Evolutionary conservation across 345 rosid species (phyloP), one percentile per base, ranked within the genome.

Genomic region (Corchorus olitorius): DNA sequence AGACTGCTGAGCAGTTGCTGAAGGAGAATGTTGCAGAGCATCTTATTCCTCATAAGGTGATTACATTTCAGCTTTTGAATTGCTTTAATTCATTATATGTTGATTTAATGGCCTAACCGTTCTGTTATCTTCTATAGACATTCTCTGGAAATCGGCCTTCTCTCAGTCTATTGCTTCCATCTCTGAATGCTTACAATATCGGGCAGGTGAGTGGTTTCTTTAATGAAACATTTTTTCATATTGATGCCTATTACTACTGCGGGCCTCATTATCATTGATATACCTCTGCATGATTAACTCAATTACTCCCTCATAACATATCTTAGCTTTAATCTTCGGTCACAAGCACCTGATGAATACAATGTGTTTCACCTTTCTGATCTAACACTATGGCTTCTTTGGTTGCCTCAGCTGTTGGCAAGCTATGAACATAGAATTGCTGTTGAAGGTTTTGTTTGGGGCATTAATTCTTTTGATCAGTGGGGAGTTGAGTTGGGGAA

Each of bases 401-500:
- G 55, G 71, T 33, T 59, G 64, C 77, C 77, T 72, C 92, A 92
- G 97, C 84, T 96, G 82, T 76, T 96, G 84, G 97, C 97, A 45
- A 89, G 94, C 76, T 93, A 93, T 75, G 98, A 96, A 81, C 99
- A 93, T 84, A 89, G 97, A 89, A 87, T 96, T 65, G 98, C 94
- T 9, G 98, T 91, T 55, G 92, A 96, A 90, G 98, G 99, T 75
- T 92, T 96, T 77, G 58, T 92, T 27, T 93, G 99, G 99, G 97
- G 97, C 81, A 92, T 96, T 82, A 96, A 96, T 79, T 96, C 99
- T 71, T 96, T 96, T 73, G 99, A 96, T 79, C 98, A 96, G 83
- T 96, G 99, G 99, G 99, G 99, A 81, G 99, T 93, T 54, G 99
- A 96, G 88, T 78, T 96, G 63, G 98, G 99, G 62, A 96, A 96